Conservation (phyloP, 768 basidiomycete genomes). For the Tricholomella constricta region DNA sequence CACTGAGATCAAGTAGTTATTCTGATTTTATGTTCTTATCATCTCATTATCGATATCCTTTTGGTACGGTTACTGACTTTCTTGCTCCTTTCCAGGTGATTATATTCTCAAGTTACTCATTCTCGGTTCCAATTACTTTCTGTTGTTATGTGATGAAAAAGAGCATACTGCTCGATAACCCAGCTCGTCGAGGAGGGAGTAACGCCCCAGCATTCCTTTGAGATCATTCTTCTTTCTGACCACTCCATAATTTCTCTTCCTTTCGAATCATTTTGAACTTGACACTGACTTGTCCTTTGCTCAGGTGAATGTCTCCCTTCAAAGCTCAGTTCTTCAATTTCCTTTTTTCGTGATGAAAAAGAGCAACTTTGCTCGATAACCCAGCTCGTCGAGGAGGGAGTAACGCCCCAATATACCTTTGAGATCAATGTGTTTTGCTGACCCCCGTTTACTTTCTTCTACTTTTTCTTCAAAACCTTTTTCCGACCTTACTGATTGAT, state of each 20-base stretch:
- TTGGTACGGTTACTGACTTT: no score
- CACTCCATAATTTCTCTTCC: not conserved
- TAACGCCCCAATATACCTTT: conserved; percentile 79
- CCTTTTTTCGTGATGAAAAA: conserved; percentile 61
- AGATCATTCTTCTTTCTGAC: conserved; percentile 39
- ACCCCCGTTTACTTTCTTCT: conserved; percentile 19
- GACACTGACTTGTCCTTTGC: conserved; percentile 19
- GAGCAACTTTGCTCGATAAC: conserved; percentile 81
- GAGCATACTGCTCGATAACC: conserved; percentile 84
- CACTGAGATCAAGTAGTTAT: conserved; percentile 58
- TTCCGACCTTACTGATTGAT: conserved; percentile 1
- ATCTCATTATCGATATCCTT: not conserved
- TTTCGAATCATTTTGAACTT: conserved; percentile 2
- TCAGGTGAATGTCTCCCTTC: not conserved
- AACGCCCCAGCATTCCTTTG: conserved; percentile 63
- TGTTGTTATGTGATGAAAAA: conserved; percentile 58
- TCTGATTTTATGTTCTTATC: not conserved
- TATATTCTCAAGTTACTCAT: not conserved
- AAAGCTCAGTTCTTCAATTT: not conserved
- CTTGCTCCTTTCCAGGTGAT: not conserved
- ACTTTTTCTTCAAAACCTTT: conserved; percentile 1
- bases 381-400: conserved; percentile 96
- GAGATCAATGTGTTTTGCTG: conserved; percentile 59
- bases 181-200: conserved; percentile 97
- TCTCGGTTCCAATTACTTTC: no score